Percentiles rank a stretch among this genome's conserved stretches.
Evolutionary conservation across 768 basidiomycete genomes (phyloP).

Genomic region (Wakefieldia striispora): DNA sequence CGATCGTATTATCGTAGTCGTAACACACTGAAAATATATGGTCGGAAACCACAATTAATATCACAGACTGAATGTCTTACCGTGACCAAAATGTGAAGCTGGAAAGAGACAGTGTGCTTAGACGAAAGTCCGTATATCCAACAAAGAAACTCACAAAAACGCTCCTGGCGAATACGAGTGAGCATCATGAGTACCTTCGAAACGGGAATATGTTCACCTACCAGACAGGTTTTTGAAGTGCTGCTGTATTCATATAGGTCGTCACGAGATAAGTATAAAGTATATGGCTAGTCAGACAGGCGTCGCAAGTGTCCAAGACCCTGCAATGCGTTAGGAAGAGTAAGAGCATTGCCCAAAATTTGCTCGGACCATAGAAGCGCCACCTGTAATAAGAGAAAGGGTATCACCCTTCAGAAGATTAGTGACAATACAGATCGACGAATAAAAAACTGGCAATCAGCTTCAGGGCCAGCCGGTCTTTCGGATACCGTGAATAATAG

Average conservation of each 20-base stretch:
- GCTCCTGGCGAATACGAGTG: no score
- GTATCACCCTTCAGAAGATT: conserved; percentile 23
- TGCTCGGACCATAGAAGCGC: conserved; percentile 15
- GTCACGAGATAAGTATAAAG: conserved; percentile 56
- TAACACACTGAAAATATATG: no score
- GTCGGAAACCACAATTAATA: no score
- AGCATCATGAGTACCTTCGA: no score
- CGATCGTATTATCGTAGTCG: no score
- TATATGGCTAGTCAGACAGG: conserved; percentile 48
- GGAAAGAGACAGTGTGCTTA: no score
- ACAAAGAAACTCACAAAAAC: no score
- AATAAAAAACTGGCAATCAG: conserved; percentile 33
- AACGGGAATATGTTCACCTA: not conserved
- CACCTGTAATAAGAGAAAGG: conserved; percentile 29
- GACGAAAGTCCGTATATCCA: no score
- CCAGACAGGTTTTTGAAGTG: conserved; percentile 47
- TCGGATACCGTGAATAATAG: conserved; percentile 41
- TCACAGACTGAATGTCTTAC: no score
- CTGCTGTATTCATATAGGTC: conserved; percentile 47
- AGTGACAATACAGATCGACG: conserved; percentile 23
- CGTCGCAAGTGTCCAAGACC: conserved; percentile 55
- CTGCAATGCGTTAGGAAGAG: conserved; percentile 1
- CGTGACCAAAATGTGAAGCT: no score
- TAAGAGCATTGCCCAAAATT: not conserved
- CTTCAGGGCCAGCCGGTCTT: conserved; percentile 35